These are phyloP conservation scores for Verruconis gallopava DNA, from an alignment of 2,329 filamentous ascomycete species.

Conservation along the genomic window DNA sequence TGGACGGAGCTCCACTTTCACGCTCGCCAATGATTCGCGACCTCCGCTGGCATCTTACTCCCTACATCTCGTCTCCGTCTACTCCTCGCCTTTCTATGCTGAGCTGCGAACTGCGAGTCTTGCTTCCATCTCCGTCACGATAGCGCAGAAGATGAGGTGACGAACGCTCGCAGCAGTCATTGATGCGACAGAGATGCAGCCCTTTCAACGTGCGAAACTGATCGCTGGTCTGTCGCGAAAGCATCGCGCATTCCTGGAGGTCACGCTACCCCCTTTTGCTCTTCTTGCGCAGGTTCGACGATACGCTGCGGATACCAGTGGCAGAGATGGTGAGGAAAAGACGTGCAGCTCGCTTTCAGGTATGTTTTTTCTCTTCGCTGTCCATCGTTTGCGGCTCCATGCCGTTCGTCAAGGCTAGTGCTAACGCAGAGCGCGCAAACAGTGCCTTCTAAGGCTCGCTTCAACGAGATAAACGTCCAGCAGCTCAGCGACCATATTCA, in stretches of 20 bases:
- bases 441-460: conserved; percentile 47
- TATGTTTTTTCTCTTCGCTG: too few species aligned
- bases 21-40: too few species aligned
- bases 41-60: too few species aligned
- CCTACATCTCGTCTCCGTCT: too few species aligned
- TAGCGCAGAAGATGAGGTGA: too few species aligned
- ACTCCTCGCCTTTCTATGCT: too few species aligned
- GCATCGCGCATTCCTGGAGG: conserved; percentile 6
- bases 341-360: conserved; percentile 1
- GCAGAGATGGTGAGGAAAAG: background rate
- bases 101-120: too few species aligned
- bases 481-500: conserved; percentile 79
- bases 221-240: conserved; percentile 5
- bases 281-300: background rate
- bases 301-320: conserved; percentile 5
- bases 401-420: background rate
- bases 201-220: conserved; percentile 6
- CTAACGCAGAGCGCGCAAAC: conserved; percentile 2
- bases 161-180: too few species aligned
- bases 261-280: background rate
- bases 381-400: background rate
- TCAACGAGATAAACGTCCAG: conserved; percentile 90
- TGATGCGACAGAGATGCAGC: conserved; percentile 4
- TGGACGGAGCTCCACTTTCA: too few species aligned
- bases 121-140: too few species aligned